Evolutionary conservation across 805 yeast genomes (phyloP).

Genomic region (Wickerhamiella siamensis): DNA sequence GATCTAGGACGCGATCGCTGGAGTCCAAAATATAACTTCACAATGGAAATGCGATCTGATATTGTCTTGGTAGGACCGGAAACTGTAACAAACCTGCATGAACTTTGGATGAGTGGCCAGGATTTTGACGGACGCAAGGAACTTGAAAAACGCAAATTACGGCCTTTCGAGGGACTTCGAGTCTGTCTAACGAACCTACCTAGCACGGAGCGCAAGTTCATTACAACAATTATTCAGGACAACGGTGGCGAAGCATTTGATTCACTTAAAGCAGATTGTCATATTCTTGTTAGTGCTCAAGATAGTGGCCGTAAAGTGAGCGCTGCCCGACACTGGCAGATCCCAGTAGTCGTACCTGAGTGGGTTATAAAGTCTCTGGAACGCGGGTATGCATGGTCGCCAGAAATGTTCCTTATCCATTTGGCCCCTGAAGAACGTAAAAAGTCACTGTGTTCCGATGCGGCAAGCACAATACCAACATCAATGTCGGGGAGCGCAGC

Average conservation of each 20-base stretch:
- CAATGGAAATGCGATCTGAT: constrained; percentile 33
- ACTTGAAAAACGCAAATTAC: constrained; percentile 15
- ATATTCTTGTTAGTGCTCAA: constrained; percentile 22
- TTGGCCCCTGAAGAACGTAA: constrained; percentile 24
- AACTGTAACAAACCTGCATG: constrained; percentile 32
- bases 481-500: neutral
- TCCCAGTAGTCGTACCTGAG: constrained; percentile 30
- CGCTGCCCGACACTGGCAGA: constrained; percentile 28
- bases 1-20: constrained; percentile 21
- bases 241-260: constrained; percentile 25
- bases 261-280: constrained; percentile 18
- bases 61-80: constrained; percentile 39
- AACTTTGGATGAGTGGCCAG: constrained; percentile 40
- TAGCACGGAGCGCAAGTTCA: constrained; percentile 16
- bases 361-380: constrained; percentile 32
- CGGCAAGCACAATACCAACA: neutral
- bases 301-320: constrained; percentile 24
- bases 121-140: constrained; percentile 23
- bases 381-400: constrained; percentile 30
- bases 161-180: constrained; percentile 22
- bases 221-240: constrained; percentile 18
- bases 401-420: constrained; percentile 24
- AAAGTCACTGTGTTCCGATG: constrained; percentile 2
- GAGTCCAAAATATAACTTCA: constrained; percentile 41
- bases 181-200: constrained; percentile 29